Base-by-base conservation (phyloP, 2,329 filamentous ascomycete genomes). In the Diaporthe aspalathi region DNA sequence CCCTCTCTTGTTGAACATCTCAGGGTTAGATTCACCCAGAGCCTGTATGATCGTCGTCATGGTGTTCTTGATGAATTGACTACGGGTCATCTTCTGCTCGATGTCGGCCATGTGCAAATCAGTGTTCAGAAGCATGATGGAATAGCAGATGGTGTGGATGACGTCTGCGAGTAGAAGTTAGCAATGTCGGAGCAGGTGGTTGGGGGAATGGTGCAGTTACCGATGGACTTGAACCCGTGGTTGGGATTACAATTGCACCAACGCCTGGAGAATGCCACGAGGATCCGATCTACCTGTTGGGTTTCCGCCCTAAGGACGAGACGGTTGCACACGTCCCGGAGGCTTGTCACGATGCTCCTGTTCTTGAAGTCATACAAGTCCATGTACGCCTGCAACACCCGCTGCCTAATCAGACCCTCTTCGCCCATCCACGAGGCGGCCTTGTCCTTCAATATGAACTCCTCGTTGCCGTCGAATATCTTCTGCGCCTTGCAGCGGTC, bases 121-220 rank as follows among this genome's bases (percentile, higher is more conserved):
- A 43, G 96, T 99, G 78, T 99, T 99, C 74, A 99, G 87, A 14
- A 99, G 87, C 78, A 99, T 91, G 74, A 99, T 90, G 1, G 96
- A 98, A 81, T 98, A 99, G 82, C 94, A 97, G 74, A 98, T 97
- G 29, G 95, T 98, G 80, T 99, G 95, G 22, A 99, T 95, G 60
- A 98, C 93, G 83, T 98, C 95, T 93, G 77, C 20, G 12, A 11
- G 40, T 12, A 54, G 43, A 22, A 5, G 27, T 69, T 32, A 71
- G 68, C 63, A 62, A 43, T 73, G 20, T 16, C 27, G 9, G 7
- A 29, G 2, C 9, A 43, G 27, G 3, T 5, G 27, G 6, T 27
- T 29, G 52, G 40, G 32, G 24, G 7, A 5, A 14, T 66, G 9
- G 5, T 45, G 47, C 81, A 1, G 90, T 83, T 86, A 95, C 93